Percentiles rank a stretch among this genome's conserved stretches.
phyloP scores from a whole-genome alignment of 1,139 yeast genomes.

The Blastobotrys aristatus region DNA sequence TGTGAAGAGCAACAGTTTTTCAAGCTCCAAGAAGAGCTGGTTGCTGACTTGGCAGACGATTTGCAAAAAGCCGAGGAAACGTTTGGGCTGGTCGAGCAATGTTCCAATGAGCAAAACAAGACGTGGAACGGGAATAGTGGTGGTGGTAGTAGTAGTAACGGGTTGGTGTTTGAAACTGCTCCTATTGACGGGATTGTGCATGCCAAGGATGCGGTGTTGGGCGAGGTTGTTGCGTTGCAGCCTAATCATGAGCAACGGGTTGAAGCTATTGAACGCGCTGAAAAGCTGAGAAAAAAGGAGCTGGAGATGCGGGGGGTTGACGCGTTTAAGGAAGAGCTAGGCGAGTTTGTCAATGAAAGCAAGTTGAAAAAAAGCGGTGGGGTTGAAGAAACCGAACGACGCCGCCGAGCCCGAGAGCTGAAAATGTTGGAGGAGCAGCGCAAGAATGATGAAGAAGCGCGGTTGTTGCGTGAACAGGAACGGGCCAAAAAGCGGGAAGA shows the following conservation, averaged over 20 bases:
- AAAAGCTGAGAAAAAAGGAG: conserved; percentile 70
- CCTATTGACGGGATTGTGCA: conserved; percentile 36
- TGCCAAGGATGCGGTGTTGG: conserved; percentile 72
- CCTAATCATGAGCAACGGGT: conserved; percentile 83
- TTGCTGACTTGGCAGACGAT: conserved; percentile 76
- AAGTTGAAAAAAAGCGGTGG: conserved; percentile 83
- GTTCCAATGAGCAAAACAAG: conserved; percentile 70
- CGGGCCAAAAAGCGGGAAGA: conserved; percentile 19
- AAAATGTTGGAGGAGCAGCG: conserved; percentile 33
- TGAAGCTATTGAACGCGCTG: conserved; percentile 87
- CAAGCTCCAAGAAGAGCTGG: conserved; percentile 81
- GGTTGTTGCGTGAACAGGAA: conserved; percentile 19
- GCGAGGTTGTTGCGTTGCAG: conserved; percentile 68
- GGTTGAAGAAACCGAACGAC: conserved; percentile 73
- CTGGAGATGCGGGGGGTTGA: conserved; percentile 52
- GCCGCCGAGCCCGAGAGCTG: conserved; percentile 58
- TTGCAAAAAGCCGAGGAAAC: conserved; percentile 76
- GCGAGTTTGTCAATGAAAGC: conserved; percentile 72
- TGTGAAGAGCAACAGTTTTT: conserved; percentile 93
- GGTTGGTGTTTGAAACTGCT: conserved; percentile 25
- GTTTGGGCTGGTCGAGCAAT: conserved; percentile 70
- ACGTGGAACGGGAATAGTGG: conserved; percentile 2
- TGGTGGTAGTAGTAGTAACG: conserved; percentile 6
- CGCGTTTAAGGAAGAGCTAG: conserved; percentile 83
- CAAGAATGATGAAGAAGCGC: conserved; percentile 29